Evolutionary conservation across 2,329 filamentous ascomycete species (phyloP), one percentile per base, ranked within the genome.

Genomic region (Teratosphaeria gauchensis): DNA sequence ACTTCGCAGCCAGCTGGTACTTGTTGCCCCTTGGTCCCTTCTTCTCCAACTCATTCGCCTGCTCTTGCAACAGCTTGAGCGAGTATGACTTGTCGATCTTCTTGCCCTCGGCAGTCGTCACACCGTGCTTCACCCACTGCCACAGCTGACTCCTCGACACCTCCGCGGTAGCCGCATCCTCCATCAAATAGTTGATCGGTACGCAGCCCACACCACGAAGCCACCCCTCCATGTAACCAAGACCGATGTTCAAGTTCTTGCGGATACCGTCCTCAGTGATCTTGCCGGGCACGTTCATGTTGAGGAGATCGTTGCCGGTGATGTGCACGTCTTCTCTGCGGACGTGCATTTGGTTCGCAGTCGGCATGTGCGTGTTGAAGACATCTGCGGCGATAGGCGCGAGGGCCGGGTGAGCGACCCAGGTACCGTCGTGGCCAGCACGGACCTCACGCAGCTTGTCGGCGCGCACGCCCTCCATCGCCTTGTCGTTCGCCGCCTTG

Each of bases 221-320:
- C 94, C 94, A 99, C 62, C 90, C 94, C 78, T 99, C 94, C 92
- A 97, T 99, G 78, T 99, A 99, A 56, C 89, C 88, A 5, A 99
- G 84, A 46, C 92, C 94, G 65, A 99, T 97, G 78, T 91, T 92
- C 64, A 99, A 81, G 80, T 97, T 99, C 86, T 96, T 96, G 72
- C 89, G 85, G 78, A 99, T 96, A 59, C 94, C 94, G 4, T 87
- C 90, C 75, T 97, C 92, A 67, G 92, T 96, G 73, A 99, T 82
- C 73, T 85, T 83, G 30, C 94, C 94, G 6, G 92, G 91, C 1
- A 97, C 89, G 70, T 97, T 97, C 89, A 96, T 97, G 82, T 97
- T 97, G 61, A 97, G 83, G 56, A 99, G 82, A 71, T 97, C 94
- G 69, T 94, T 95, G 69, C 85, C 86, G 53, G 86, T 86, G 70